Evolutionary conservation across 495 filamentous ascomycete genomes (phyloP), one percentile per base, ranked within the genome.

Genomic region (Xylaria bambusicola): DNA sequence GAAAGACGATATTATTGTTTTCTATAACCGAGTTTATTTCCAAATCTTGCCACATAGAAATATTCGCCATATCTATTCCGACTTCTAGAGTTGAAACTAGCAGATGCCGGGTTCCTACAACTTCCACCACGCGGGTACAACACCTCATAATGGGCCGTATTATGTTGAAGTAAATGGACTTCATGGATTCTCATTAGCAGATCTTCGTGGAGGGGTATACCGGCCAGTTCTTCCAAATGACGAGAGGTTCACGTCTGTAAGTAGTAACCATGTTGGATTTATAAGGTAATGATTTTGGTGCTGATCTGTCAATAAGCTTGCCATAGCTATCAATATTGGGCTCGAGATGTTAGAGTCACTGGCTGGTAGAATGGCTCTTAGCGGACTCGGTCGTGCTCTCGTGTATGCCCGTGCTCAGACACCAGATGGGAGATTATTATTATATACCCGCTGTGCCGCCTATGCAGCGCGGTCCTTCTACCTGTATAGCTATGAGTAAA

Each of bases 121-220:
- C 5, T 45, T 21, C 18, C 24, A 45, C 18, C 4, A 4, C 24
- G 41, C 41, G 6, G 41, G 41, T 24, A 15, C 24, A 9, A 45
- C 41, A 8, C 41, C 41, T 45, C 7, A 6, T 12, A 10, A 45
- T 45, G 41, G 41, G 18, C 41, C 41, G 18, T 45, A 45, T 45
- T 12, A 45, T 10, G 41, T 45, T 45, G 6, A 21, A 10, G 41
- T 45, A 1, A 45, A 45, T 9, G 41, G 41, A 45, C 41, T 45
- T 45, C 41, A 45, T 12, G 41, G 41, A 21, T 45, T 45, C 20
- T 45, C 41, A 17, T 45, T 45, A 23, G 41, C 41, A 45, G 41
- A 17, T 45, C 41, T 17, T 24, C 41, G 18, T 21, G 18, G 24
- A 45, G 41, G 24, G 8, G 41, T 17, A 6, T 45, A 45, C 18